Evolutionary conservation across 805 yeast species (phyloP).

Genomic region (fission yeast (Schizosaccharomyces pombe)): DNA sequence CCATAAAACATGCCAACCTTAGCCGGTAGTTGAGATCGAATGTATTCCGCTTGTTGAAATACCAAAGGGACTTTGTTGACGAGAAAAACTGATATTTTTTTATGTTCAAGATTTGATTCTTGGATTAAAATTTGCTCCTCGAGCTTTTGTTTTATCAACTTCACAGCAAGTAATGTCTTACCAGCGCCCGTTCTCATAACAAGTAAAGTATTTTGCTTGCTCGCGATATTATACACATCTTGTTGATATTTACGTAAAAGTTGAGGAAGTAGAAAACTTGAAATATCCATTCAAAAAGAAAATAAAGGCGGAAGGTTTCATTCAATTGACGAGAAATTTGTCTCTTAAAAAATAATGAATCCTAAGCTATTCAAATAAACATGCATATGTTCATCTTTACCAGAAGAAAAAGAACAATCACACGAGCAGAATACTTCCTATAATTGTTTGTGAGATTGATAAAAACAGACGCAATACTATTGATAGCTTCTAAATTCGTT

Average conservation of each 20-base stretch:
- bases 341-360: too few relatives aligned
- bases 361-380: too few relatives aligned
- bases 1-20: slow-evolving; percentile 2
- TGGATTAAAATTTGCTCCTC: not conserved
- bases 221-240: not conserved
- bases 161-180: slow-evolving; percentile 2
- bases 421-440: too few relatives aligned
- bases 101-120: not conserved
- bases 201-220: not conserved
- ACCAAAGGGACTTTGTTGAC: slow-evolving; percentile 6
- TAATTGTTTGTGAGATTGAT: too few relatives aligned
- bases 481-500: too few relatives aligned
- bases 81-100: slow-evolving; percentile 4
- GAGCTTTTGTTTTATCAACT: not conserved
- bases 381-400: too few relatives aligned
- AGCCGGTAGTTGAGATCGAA: slow-evolving; percentile 1
- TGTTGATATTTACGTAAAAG: not conserved
- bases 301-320: too few relatives aligned
- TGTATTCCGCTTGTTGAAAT: slow-evolving; percentile 4
- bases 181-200: slow-evolving; percentile 2
- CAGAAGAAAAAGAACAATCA: too few relatives aligned
- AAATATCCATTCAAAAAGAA: too few relatives aligned
- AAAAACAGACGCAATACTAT: too few relatives aligned
- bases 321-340: too few relatives aligned
- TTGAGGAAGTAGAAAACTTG: not conserved